Evolutionary conservation across 257 asterid genomes (phyloP).

Genomic region (Fraxinus pennsylvanica): DNA sequence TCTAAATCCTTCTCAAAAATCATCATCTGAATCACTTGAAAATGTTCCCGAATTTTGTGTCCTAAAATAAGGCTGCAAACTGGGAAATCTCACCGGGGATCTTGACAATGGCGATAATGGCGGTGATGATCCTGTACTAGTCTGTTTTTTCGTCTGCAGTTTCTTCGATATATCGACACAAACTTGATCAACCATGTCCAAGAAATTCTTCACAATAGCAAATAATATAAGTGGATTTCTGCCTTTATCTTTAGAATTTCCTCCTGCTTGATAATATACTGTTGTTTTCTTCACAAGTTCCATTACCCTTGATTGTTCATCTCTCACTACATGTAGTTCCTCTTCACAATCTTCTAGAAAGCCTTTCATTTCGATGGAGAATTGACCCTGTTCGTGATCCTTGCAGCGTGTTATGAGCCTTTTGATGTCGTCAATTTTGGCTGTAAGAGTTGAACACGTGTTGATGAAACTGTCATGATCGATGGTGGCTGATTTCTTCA

Average conservation of each 20-base stretch:
- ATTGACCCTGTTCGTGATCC: conserved; percentile 44
- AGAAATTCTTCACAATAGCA: conserved; percentile 63
- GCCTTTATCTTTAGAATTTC: conserved; percentile 38
- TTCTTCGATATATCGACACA: conserved; percentile 55
- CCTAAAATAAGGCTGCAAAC: conserved; percentile 51
- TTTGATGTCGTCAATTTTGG: conserved; percentile 44
- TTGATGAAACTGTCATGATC: conserved; percentile 52
- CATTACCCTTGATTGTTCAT: conserved; percentile 67
- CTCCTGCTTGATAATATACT: conserved; percentile 65
- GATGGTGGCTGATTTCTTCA: conserved; percentile 63
- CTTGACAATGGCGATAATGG: conserved; percentile 55
- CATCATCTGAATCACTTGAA: conserved; percentile 74
- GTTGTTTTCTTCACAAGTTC: conserved; percentile 68
- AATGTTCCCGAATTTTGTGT: conserved; percentile 35
- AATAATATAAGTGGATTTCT: conserved; percentile 58
- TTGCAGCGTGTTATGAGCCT: conserved; percentile 38
- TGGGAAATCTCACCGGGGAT: conserved; percentile 58
- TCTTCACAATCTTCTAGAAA: conserved; percentile 71
- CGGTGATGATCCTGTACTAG: conserved; percentile 42
- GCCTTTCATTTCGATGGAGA: conserved; percentile 55
- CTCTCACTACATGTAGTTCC: conserved; percentile 67
- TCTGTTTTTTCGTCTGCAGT: conserved; percentile 35
- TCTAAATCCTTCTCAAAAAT: conserved; percentile 37
- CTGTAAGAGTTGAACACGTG: conserved; percentile 39
- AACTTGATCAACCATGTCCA: conserved; percentile 65